Base-by-base conservation (phyloP, 306 rosid genomes). In the Trifolium subterraneum region DNA sequence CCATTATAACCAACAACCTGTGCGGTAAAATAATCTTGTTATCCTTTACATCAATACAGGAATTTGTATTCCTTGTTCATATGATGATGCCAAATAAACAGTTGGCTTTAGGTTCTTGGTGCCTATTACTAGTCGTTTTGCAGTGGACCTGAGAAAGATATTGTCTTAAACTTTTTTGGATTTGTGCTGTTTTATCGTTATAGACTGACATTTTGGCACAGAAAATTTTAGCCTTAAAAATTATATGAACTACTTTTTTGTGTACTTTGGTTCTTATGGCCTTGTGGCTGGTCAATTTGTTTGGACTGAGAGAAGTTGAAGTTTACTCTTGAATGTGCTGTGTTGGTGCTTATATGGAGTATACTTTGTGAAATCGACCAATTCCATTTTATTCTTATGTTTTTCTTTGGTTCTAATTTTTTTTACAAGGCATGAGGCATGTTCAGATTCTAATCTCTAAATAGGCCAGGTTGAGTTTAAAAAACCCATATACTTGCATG, bases 1-100 rank as follows among this genome's bases (percentile, higher is more conserved):
- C 3, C 92, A 88, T 83, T 88, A 86, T 81, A 90, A 90, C 71
- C 96, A 88, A 84, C 96, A 86, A 81, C 92, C 92, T 6, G 88
- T 86, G 70, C 86, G 96, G 88, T 90, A 81, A 90, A 84, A 70
- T 4, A 64, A 33, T 38, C 61, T 50, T 66, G 68, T 67, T 71
- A 22, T 68, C 41, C 72, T 82, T 78, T 69, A 64, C 87, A 69
- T 66, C 79, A 33, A 77, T 64, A 82, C 86, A 81, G 64, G 90
- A 87, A 86, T 84, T 74, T 80, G 91, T 74, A 81, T 84, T 82
- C 84, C 74, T 82, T 90, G 92, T 89, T 85, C 83, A 89, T 86
- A 87, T 82, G 76, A 77, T 67, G 77, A 81, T 75, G 87, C 71
- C 66, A 79, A 89, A 90, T 82, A 86, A 90, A 83, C 86, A 67